Percentiles rank a stretch among this genome's conserved stretches.
These are phyloP conservation scores for Neckera pumila DNA, from an alignment of 225 moss, liverwort and hornwort genomes.

Conservation along the genomic window DNA sequence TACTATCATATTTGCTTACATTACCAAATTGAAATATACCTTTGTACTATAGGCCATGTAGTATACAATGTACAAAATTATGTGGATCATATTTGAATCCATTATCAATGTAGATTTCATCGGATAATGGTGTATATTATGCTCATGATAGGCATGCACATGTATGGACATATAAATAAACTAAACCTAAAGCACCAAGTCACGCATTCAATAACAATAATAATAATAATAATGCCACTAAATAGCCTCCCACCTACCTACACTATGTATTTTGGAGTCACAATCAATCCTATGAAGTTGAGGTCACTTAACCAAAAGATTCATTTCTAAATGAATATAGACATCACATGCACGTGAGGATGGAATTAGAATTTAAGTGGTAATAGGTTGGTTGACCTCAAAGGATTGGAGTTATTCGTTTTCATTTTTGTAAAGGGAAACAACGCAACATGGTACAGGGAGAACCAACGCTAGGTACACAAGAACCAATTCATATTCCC, in stretches of 20 bases:
- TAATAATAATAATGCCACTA: not conserved
- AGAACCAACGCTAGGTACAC: not conserved
- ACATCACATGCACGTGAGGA: too few species aligned
- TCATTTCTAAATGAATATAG: too few species aligned
- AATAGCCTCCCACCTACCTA: not conserved
- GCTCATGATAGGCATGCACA: not conserved
- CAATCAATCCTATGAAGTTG: not conserved
- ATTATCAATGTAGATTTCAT: not conserved
- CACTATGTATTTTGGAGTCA: not conserved
- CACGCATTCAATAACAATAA: not conserved
- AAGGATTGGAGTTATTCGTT: not conserved
- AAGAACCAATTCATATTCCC: not conserved
- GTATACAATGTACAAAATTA: not conserved
- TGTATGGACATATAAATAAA: not conserved
- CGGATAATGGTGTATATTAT: not conserved
- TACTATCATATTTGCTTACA: not conserved
- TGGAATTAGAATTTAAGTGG: not conserved
- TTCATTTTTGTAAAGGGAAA: not conserved
- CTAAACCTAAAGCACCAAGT: not conserved
- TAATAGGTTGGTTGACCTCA: not conserved
- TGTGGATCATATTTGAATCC: not conserved
- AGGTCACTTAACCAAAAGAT: too few species aligned
- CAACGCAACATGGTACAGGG: not conserved
- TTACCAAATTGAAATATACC: not conserved
- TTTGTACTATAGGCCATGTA: not conserved